Evolutionary conservation across 441 rosid species (phyloP), one percentile per base, ranked within the genome.

Genomic region (Erodium chrysanthum): DNA sequence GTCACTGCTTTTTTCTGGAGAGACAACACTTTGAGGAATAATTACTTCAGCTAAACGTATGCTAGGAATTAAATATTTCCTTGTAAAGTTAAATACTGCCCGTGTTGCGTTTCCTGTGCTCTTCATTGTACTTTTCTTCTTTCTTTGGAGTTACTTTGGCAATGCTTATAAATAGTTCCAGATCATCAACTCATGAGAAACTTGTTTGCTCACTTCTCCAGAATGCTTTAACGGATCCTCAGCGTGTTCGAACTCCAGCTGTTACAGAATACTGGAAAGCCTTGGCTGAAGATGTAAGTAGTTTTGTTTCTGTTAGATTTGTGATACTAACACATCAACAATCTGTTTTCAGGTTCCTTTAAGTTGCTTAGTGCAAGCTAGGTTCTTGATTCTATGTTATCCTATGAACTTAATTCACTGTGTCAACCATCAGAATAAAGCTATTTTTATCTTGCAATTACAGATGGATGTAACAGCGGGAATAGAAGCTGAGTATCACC

Each of bases 391-490:
- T 21, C 2, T 27, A 37, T 67, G 6, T 58, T 27, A 17, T 17
- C 29, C 2, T 67, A 14, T 56, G 31, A 31, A 14, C 48, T 42
- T 23, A 10, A 50, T 66, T 33, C 40, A 33, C 40, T 33, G 22
- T 65, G 22, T 65, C 44, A 25, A 15, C 31, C 62, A 18, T 59
- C 15, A 20, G 70, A 60, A 66, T 5, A 35, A 58, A 65, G n/a
- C 54, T 67, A 48, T 64, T 67, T 54, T 70, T 65, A 69, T 63
- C 11, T 67, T 74, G 37, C 58, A 68, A 75, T 77, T 71, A 73
- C 81, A 94, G 99, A 91, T 94, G 99, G 99, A 94, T 64, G 90
- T 87, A 65, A 74, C 88, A 66, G 92, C 96, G 46, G 97, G 97
- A 73, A 94, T 94, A 70, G 97, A 94, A 79, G 92, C 84, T 48